Conservation (phyloP, 192 early-diverging fungal genomes). For the Umbelopsis isabellina region DNA sequence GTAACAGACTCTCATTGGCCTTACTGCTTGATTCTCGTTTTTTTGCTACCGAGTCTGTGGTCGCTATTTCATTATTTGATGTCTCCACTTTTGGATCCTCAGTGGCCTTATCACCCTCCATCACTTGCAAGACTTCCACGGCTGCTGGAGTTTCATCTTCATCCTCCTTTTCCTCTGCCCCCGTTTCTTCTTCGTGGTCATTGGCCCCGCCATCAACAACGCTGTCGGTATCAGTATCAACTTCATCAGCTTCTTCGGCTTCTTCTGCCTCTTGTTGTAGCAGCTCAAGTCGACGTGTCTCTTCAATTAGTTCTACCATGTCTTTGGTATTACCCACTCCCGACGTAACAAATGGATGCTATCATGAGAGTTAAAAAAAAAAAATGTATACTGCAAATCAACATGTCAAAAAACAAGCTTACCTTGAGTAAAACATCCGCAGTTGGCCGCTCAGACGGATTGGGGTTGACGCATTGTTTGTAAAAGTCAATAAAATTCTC, state of each 20-base stretch:
- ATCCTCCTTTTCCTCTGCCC: background rate
- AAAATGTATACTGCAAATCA: background rate
- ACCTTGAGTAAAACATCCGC: slow-evolving; percentile 72
- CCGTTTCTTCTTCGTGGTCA: background rate
- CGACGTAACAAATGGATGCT: slow-evolving; percentile 63
- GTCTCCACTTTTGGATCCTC: too few relatives aligned
- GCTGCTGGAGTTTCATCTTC: background rate
- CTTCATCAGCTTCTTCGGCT: slow-evolving; percentile 9
- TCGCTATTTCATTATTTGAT: background rate
- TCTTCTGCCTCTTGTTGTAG: slow-evolving; percentile 28
- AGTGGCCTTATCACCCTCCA: background rate
- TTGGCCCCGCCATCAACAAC: too few relatives aligned
- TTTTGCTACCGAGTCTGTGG: background rate
- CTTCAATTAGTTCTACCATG: slow-evolving; percentile 45
- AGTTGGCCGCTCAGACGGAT: slow-evolving; percentile 70
- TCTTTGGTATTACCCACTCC: slow-evolving; percentile 61
- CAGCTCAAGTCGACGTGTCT: slow-evolving; percentile 30
- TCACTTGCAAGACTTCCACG: background rate
- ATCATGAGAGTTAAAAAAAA: background rate
- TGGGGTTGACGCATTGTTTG: slow-evolving; percentile 68
- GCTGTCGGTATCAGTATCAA: background rate
- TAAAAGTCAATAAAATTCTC: slow-evolving; percentile 82
- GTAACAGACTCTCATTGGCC: background rate
- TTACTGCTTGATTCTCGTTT: background rate
- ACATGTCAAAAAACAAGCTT: background rate